Base-by-base conservation (phyloP, 2,329 filamentous ascomycete species). In the Ophiocordyceps camponoti-floridani region DNA sequence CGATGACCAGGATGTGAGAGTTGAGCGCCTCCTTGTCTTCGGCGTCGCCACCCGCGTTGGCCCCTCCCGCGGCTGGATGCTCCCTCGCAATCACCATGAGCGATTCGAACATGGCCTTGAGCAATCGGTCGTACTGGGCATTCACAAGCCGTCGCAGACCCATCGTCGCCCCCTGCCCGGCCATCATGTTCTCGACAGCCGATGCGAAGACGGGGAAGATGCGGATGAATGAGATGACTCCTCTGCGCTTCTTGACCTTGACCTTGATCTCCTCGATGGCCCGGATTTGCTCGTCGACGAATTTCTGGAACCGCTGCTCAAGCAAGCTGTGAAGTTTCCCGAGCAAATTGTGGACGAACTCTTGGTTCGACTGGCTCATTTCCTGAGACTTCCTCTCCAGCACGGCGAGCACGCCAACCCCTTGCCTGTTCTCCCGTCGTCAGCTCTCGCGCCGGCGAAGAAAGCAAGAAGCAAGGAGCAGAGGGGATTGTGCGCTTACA, bases 251-350 rank as follows among this genome's bases (percentile, higher is more conserved):
- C 69, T 94, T 95, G 63, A 95, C 87, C 68, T 95, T 95, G 60
- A 98, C 89, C 63, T 96, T 96, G 37, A 88, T 96, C 49, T 96
- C 91, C 63, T 96, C 91, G 50, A 96, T 94, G 5, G 87, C 88
- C 26, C 85, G 84, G 47, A 96, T 83, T 59, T 98, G 91, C 50
- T 94, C 86, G 52, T 96, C 89, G 9, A 96, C 78, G 54, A 96
- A 95, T 49, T 84, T 86, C 48, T 73, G 79, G 65, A 94, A 95
- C 3, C 84, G 75, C 2, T 75, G 73, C 51, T 82, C 77, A 16
- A 96, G 68, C 40, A 75, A 75, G 46, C 77, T 73, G 52, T 91
- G 84, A 10, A 94, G 67, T 56, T 85, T 87, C 53, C 91, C 82
- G 3, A 96, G 66, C 2, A 83, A 69, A 44, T 77, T 80, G 44